phyloP scores from a whole-genome alignment of 768 basidiomycete species.

The Trametes maxima region DNA sequence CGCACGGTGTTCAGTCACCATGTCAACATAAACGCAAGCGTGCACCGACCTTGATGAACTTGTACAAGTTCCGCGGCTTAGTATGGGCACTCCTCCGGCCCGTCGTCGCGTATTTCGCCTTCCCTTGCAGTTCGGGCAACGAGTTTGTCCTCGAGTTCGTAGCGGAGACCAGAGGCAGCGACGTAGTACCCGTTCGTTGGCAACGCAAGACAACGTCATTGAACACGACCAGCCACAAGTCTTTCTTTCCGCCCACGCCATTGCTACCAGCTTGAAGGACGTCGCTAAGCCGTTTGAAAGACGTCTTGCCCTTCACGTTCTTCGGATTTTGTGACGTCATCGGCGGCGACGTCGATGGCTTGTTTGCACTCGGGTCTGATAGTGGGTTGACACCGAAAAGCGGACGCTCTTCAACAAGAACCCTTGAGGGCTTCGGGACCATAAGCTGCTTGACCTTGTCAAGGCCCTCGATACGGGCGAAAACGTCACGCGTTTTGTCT shows the following conservation, averaged over 20 bases:
- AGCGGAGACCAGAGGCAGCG: slow-evolving; percentile 69
- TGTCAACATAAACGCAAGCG: not conserved
- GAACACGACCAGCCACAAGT: slow-evolving; percentile 94
- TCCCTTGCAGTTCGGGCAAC: slow-evolving; percentile 81
- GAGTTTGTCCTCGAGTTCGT: slow-evolving; percentile 73
- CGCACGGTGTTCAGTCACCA: not conserved
- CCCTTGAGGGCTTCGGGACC: slow-evolving; percentile 83
- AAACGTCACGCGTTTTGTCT: slow-evolving; percentile 91
- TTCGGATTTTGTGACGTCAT: slow-evolving; percentile 44
- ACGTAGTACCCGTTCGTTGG: slow-evolving; percentile 88
- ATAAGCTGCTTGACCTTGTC: slow-evolving; percentile 93
- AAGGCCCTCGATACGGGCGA: slow-evolving; percentile 94
- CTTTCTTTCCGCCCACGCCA: slow-evolving; percentile 70
- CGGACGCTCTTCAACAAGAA: slow-evolving; percentile 82
- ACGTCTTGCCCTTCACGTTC: slow-evolving; percentile 78
- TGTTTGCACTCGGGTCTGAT: slow-evolving; percentile 11
- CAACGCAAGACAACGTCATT: slow-evolving; percentile 95
- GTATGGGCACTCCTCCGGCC: slow-evolving; percentile 75
- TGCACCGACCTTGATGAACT: slow-evolving; percentile 77
- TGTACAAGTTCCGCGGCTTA: slow-evolving; percentile 90
- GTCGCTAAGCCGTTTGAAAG: slow-evolving; percentile 88
- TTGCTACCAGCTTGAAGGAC: slow-evolving; percentile 63
- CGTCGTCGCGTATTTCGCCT: slow-evolving; percentile 81
- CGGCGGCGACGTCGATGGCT: slow-evolving; percentile 35
- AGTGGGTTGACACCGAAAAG: slow-evolving; percentile 39